Conservation (phyloP, 164 flowering plant species). For the Macadamia integrifolia region DNA sequence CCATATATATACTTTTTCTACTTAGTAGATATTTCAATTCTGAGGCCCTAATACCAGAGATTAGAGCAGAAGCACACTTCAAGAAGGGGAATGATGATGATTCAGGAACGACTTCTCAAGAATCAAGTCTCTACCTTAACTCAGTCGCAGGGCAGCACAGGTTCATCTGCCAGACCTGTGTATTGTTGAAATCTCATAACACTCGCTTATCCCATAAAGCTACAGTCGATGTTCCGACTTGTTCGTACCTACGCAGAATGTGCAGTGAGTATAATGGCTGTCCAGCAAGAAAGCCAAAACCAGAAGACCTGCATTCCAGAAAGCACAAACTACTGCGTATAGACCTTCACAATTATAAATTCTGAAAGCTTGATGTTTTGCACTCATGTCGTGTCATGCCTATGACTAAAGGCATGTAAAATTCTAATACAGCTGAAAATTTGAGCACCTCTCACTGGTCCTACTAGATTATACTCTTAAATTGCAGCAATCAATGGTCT, state of each 20-base stretch:
- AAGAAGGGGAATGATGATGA: background rate
- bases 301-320: conserved; percentile 17
- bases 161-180: conserved; percentile 56
- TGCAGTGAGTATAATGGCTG: conserved; percentile 33
- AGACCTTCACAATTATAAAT: conserved; percentile 27
- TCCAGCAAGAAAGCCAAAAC: conserved; percentile 36
- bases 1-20: too few relatives aligned
- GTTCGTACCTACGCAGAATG: conserved; percentile 22
- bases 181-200: conserved; percentile 15
- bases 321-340: conserved; percentile 21
- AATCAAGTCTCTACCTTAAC: conserved; percentile 24
- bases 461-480: too few relatives aligned
- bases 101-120: background rate
- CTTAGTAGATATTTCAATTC: conserved; percentile 3
- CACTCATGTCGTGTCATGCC: too few relatives aligned
- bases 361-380: conserved; percentile 9
- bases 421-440: too few relatives aligned
- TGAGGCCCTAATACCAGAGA: background rate
- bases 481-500: too few relatives aligned
- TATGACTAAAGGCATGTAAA: too few relatives aligned
- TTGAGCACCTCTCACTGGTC: too few relatives aligned
- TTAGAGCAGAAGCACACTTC: background rate
- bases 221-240: background rate
- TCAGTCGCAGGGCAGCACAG: conserved; percentile 36
- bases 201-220: too few relatives aligned